Base-by-base conservation (phyloP, 1,284 basidiomycete species). In the Puccinia triticina region DNA sequence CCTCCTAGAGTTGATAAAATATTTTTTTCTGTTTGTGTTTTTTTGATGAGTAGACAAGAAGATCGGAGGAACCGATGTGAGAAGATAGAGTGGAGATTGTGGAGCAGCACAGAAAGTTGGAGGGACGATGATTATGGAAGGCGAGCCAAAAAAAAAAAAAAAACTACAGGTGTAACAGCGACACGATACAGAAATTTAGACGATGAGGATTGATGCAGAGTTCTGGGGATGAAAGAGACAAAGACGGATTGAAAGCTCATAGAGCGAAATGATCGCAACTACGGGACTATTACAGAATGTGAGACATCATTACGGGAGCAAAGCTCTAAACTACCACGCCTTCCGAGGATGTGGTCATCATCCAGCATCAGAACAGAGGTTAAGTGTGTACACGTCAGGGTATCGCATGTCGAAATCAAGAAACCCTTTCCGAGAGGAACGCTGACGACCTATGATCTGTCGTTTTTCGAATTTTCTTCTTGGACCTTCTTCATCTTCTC, bases 401-500 rank as follows among this genome's bases (percentile, higher is more conserved):
- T 66, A 66, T 43, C 37, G 4, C 5, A 21, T 43, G 34, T 11
- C 16, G 34, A 66, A 37, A 43, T 21, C 55, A 57, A 57, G 18
- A 66, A 66, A 66, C 1, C 2, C 4, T 3, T n/a, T 21, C 37
- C 37, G 26, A 72, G 29, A 50, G 11, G 32, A n/a, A 32, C 21
- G 64, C 64, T 26, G n/a, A 12, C 16, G 37, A 40, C 7, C 14
- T 14, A 55, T 34, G 32, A 50, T 16, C 34, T 40, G 16, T 40
- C 37, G 59, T 75, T 75, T 55, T 75, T 75, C 2, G 32, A 55
- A 16, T 57, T 75, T 59, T 59, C 73, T 37, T 75, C 55, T 37
- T 75, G 73, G 12, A 75, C 50, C 21, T 37, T 32, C n/a, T 59
- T 55, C 73, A 75, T 75, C 32, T 75, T 75, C 40, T 75, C 73